Percentiles rank a stretch among this genome's conserved stretches.
Conservation (phyloP, 805 yeast species). For the Kazachstania psychrophila region DNA sequence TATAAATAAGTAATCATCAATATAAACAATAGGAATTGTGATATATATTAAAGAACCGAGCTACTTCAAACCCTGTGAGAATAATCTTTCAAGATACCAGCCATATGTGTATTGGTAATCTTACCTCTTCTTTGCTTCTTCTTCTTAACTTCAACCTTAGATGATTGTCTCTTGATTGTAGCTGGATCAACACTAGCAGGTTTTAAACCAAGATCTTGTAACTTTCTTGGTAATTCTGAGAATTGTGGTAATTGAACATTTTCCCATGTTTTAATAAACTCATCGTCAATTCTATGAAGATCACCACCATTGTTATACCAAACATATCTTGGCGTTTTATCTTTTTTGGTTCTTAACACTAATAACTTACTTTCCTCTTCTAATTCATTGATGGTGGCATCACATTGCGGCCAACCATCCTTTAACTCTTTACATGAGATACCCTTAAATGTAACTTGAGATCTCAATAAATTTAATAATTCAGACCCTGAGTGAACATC, state of each 20-base stretch:
- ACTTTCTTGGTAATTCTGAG: conserved; percentile 67
- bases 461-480: conserved; percentile 58
- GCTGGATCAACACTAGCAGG: conserved; percentile 99
- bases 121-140: conserved; percentile 90
- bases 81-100: conserved; percentile 88
- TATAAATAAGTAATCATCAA: neutral
- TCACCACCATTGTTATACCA: conserved; percentile 86
- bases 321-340: conserved; percentile 80
- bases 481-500: conserved; percentile 78
- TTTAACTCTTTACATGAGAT: conserved; percentile 67
- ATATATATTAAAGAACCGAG: neutral
- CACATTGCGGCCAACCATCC: conserved; percentile 86
- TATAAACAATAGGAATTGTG: neutral
- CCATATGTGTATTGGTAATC: conserved; percentile 93
- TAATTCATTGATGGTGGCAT: conserved; percentile 64
- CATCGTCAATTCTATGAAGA: conserved; percentile 56
- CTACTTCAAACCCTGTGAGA: conserved; percentile 29
- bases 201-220: conserved; percentile 78
- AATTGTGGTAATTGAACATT: conserved; percentile 70
- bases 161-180: conserved; percentile 56
- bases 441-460: conserved; percentile 83
- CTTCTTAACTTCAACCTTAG: conserved; percentile 59
- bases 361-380: conserved; percentile 71
- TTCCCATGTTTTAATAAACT: conserved; percentile 77
- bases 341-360: conserved; percentile 86